Evolutionary conservation across 768 basidiomycete species (phyloP), one percentile per base, ranked within the genome.

Genomic region (Phaeotremella skinneri): DNA sequence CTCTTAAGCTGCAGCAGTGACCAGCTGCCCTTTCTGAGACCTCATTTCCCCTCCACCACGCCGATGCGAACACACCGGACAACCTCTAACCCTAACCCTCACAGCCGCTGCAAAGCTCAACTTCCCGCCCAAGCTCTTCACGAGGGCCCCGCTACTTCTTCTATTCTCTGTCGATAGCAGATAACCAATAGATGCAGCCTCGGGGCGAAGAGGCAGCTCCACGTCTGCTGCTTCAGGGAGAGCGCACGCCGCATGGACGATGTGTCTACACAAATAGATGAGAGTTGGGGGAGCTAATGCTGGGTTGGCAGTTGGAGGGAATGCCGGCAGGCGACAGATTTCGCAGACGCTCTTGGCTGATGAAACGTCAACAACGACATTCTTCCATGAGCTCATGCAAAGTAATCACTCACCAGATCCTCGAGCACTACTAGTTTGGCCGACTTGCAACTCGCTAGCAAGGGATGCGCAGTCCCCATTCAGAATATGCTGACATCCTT

Each of bases 401-500:
- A 26, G 39, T 27, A 29, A 17, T 20, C n/a, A 80, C 85, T 64
- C 62, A 90, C 92, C 81, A 16, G 84, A 83, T 30, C 89, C 80
- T 66, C 88, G 84, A 67, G 89, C 89, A 0, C 93, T 91, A 34
- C 82, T 83, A 0, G 85, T 86, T 74, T 97, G 94, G 32, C 87
- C 85, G 49, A 76, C 81, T 63, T 90, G 86, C 56, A 97, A 79
- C 59, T 79, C 81, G 49, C 80, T 79, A 2, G 87, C 85, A 31
- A 96, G 82, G 42, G 84, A 83, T 0, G 84, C 81, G 65, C 87
- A 87, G 76, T 98, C 94, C 14, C 88, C 85, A 55, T 89, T 82
- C 56, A 98, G 75, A 52, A 98, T 90, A 3, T 83, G 84, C 77
- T 90, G 87, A 70, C 92, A 96, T 1, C 94, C 94, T 64, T 96